Base-by-base conservation (phyloP, 176 grass and related monocot species). In the Triticum timopheevii region DNA sequence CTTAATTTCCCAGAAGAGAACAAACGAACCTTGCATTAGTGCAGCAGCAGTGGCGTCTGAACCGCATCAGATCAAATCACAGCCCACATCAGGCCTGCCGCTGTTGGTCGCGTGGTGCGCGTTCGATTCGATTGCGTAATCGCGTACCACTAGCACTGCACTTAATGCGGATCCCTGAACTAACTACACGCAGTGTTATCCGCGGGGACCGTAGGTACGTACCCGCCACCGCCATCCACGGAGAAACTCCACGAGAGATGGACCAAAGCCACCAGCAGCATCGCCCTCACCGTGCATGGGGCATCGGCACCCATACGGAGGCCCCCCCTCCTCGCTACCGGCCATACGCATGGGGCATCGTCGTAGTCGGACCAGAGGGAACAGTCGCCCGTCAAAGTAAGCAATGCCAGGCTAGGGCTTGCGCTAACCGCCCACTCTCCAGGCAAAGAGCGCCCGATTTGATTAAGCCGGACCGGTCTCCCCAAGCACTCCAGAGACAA, bases 401-500 rank as follows among this genome's bases (percentile, higher is more conserved):
- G 17, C 59, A 17, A 15, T 30, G 24, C 49, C 65, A 83, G 61
- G 23, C 61, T 0, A 64, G 20, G 50, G 10, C 49, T 36, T 44
- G 11, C 28, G 28, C 28, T 30, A 30, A 30, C 28, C 28, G 28
- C 7, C 4, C 31, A 30, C 13, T 7, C n/a, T 61, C 17, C 0
- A 23, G 22, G 22, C 24, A 59, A 59, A 69, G 5, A 69, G 69
- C 84, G 27, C 69, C 15, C 22, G 5, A 13, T 72, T 11, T 17
- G 33, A 49, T 59, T 69, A 42, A 63, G n/a, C 20, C 56, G 4
- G 10, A 27, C 40, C 33, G 49, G 22, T 13, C 12, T 56, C 16
- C 17, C 42, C 76, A 84, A 74, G 58, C 76, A 74, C 16, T 16
- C 39, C 4, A 73, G 42, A 12, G 76, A 84, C 76, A 73, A 11